These are phyloP conservation scores for Phytophthora sp. DNA, from an alignment of 352 stramenopile species.

Conservation along the genomic window DNA sequence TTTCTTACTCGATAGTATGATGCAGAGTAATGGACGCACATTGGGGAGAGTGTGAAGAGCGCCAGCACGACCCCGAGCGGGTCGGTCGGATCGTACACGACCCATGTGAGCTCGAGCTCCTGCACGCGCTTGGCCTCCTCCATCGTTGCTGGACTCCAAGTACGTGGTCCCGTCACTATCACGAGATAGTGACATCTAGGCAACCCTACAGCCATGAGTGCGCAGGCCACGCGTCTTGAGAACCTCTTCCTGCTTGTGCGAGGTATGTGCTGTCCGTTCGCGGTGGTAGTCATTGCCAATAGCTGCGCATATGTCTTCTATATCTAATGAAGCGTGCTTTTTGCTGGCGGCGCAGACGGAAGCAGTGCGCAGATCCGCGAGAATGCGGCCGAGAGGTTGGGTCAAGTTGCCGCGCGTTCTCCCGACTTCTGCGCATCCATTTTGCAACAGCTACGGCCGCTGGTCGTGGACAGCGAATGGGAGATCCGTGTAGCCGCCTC, in stretches of 20 bases:
- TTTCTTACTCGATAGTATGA: too few species aligned
- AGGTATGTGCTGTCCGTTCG: slow-evolving; percentile 37
- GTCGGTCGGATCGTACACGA: slow-evolving; percentile 81
- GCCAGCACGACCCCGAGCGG: slow-evolving; percentile 69
- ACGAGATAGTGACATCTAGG: slow-evolving; percentile 2
- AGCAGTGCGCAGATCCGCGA: slow-evolving; percentile 69
- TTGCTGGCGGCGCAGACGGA: slow-evolving; percentile 48
- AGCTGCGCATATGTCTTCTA: background rate
- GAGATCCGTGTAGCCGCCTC: slow-evolving; percentile 76
- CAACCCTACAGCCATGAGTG: slow-evolving; percentile 34
- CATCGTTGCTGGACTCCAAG: slow-evolving; percentile 2
- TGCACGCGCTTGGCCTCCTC: slow-evolving; percentile 40
- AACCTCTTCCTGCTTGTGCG: slow-evolving; percentile 79
- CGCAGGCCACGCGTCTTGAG: slow-evolving; percentile 71
- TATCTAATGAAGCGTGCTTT: slow-evolving; percentile 19
- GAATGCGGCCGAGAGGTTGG: slow-evolving; percentile 77
- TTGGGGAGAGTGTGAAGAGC: slow-evolving; percentile 77
- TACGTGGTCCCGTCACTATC: slow-evolving; percentile 14
- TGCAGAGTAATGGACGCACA: slow-evolving; percentile 59
- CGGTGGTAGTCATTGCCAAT: background rate
- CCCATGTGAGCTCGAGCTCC: slow-evolving; percentile 85
- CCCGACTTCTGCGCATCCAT: slow-evolving; percentile 59
- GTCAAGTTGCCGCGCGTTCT: slow-evolving; percentile 57
- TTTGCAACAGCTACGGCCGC: slow-evolving; percentile 56
- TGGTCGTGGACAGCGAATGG: slow-evolving; percentile 66